These are phyloP conservation scores for Trametes hirsuta DNA, from an alignment of 1,284 basidiomycete genomes.

Conservation along the genomic window DNA sequence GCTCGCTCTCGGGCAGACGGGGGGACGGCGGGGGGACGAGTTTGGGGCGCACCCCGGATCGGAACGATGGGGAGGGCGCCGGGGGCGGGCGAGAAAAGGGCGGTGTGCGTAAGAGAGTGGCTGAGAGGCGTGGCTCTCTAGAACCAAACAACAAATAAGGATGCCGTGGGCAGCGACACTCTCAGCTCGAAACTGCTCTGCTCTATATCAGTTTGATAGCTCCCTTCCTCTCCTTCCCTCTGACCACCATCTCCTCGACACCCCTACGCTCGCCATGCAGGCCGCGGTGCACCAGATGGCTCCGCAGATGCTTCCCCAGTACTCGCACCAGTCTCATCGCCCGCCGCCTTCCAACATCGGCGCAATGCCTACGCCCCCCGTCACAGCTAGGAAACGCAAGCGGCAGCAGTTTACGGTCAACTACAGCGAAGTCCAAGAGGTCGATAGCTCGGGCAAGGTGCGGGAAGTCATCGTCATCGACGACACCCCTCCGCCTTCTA, in stretches of 20 bases:
- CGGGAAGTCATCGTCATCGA: slow-evolving; percentile 88
- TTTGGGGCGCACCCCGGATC: slow-evolving; percentile 4
- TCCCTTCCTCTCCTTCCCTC: slow-evolving; percentile 45
- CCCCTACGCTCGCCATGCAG: slow-evolving; percentile 57
- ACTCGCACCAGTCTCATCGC: slow-evolving; percentile 45
- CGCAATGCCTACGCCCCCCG: slow-evolving; percentile 58
- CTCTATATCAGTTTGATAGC: slow-evolving; percentile 39
- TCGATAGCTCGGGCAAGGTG: slow-evolving; percentile 72
- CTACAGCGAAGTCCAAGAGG: slow-evolving; percentile 84
- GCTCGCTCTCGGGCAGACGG: background rate
- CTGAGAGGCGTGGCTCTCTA: slow-evolving; percentile 34
- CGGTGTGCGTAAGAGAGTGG: slow-evolving; percentile 33
- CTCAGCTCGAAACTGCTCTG: slow-evolving; percentile 37
- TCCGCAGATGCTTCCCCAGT: slow-evolving; percentile 60
- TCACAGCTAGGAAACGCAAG: slow-evolving; percentile 79
- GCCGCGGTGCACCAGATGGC: slow-evolving; percentile 66
- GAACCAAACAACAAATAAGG: slow-evolving; percentile 40
- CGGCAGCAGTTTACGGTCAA: slow-evolving; percentile 78
- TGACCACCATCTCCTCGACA: slow-evolving; percentile 46
- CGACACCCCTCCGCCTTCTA: slow-evolving; percentile 80
- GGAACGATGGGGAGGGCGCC: slow-evolving; percentile 9
- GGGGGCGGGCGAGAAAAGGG: slow-evolving; percentile 24
- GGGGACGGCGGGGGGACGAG: background rate
- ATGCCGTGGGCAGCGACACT: slow-evolving; percentile 36
- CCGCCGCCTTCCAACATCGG: slow-evolving; percentile 35